Conservation (phyloP, 169 alveolate genomes). For the Cryptosporidium canis region DNA sequence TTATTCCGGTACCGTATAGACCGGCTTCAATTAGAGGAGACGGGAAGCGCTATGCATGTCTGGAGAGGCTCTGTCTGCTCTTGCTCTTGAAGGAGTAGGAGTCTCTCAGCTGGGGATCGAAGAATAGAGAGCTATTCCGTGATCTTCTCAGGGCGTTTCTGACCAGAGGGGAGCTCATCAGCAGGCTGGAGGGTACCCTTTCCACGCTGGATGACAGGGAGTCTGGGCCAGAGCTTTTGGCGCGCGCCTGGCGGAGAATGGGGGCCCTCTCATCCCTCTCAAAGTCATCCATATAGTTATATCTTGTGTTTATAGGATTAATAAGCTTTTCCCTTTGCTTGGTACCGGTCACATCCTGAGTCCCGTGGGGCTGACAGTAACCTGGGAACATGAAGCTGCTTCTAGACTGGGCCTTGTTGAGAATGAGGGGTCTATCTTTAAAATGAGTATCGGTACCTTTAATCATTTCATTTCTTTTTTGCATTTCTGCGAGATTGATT, state of each 20-base stretch:
- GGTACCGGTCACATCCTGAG: neutral
- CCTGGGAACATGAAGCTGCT: slow-evolving; percentile 31
- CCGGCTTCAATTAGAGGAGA: neutral
- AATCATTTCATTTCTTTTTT: neutral
- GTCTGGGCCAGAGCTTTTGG: neutral
- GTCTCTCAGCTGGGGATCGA: slow-evolving; percentile 48
- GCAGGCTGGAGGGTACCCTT: neutral
- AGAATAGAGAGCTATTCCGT: neutral
- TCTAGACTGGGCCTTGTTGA: slow-evolving; percentile 32
- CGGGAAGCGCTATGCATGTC: neutral
- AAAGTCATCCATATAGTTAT: slow-evolving; percentile 12
- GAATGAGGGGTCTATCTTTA: slow-evolving; percentile 14
- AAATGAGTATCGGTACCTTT: neutral
- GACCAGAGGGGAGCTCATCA: slow-evolving; percentile 31
- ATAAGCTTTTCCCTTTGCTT: neutral
- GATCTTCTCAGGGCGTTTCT: slow-evolving; percentile 37
- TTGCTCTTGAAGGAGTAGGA: slow-evolving; percentile 32
- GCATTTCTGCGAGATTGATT: neutral
- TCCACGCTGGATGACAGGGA: neutral
- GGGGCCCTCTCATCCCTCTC: slow-evolving; percentile 2
- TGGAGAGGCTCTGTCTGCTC: slow-evolving; percentile 35
- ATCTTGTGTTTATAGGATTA: slow-evolving; percentile 54
- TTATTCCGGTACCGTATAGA: neutral
- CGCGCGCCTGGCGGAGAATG: neutral
- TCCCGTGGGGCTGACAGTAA: neutral